Evolutionary conservation across 139 green algal genomes (phyloP).

Genomic region (Chlamydomonas sp.): DNA sequence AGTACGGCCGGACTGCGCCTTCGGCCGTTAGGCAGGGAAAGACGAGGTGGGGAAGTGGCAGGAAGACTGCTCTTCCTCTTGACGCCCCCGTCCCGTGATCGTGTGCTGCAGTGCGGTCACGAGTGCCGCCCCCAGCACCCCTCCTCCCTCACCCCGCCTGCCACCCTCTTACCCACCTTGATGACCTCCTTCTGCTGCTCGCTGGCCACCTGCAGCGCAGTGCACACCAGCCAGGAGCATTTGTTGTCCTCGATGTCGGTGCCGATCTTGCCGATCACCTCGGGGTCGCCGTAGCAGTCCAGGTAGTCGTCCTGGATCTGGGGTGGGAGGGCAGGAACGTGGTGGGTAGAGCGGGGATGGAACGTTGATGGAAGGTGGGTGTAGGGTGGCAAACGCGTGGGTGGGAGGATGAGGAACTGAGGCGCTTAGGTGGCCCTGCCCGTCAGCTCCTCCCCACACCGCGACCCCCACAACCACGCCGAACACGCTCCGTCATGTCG

Average conservation of each 20-base stretch:
- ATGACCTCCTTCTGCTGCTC: slow-evolving; percentile 86
- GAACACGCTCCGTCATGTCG: too few relatives aligned
- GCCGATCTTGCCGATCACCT: slow-evolving; percentile 97
- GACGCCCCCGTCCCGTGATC: too few relatives aligned
- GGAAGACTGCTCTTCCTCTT: not conserved
- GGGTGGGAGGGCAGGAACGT: not conserved
- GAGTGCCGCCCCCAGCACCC: not conserved
- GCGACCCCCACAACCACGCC: too few relatives aligned
- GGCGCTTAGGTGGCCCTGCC: too few relatives aligned
- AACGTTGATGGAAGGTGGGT: not conserved
- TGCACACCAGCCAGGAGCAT: slow-evolving; percentile 98
- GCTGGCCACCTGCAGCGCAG: slow-evolving; percentile 83
- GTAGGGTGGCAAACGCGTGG: too few relatives aligned
- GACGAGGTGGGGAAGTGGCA: not conserved
- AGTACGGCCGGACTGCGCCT: too few relatives aligned
- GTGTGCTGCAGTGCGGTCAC: not conserved
- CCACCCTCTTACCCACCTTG: slow-evolving; percentile 56
- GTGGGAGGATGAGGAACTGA: too few relatives aligned
- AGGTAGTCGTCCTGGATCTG: slow-evolving; percentile 99
- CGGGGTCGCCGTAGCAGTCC: slow-evolving; percentile 95
- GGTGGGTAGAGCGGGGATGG: not conserved
- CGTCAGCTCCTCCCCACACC: too few relatives aligned
- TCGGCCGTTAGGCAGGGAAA: not conserved
- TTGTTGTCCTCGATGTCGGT: slow-evolving; percentile 99
- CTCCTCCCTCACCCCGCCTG: too few relatives aligned